Base-by-base conservation (phyloP, 2,329 filamentous ascomycete species). In the Teratosphaeriaceae sp. region DNA sequence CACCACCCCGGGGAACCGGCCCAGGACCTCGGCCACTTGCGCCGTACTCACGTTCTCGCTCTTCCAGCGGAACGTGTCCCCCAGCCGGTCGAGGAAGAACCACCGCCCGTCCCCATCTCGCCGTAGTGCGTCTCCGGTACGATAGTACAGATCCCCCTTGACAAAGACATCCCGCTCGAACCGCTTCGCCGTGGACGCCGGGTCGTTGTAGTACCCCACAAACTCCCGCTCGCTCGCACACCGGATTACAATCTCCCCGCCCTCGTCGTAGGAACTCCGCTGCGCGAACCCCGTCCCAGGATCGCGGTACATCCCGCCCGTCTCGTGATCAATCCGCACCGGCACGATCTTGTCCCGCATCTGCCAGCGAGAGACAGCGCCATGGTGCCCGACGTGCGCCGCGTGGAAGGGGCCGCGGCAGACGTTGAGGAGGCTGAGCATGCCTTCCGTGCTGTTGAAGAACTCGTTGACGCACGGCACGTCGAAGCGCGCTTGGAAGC, bases 141-240 rank as follows among this genome's bases (percentile, higher is more conserved):
- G 79, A 71, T 88, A 94, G 72, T 80, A 94, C 0, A 79, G 82
- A 56, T 95, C 88, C 12, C 84, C 87, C 56, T 82, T 83, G 45
- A 65, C 68, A 49, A 92, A 78, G 2, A 92, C 85, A 53, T 84
- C 71, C 3, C 82, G 76, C 48, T 92, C 63, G 38, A 94, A 75
- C 65, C 94, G 94, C 51, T 77, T 73, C 29, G 79, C 68, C 0
- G 84, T 86, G 0, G 88, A 86, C 22, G 75, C 72, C 9, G 73
- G 63, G 60, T 94, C 88, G 46, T 80, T 79, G 63, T 82, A 88
- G 65, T 95, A 95, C 2, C 88, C 88, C 59, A 88, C 84, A 67
- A 88, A 94, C 11, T 75, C 76, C 24, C 72, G 69, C 27, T 70
- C 65, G 37, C 83, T 76, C 52, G 88, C 75, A 0, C 2, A 94